Percentiles rank a stretch among this genome's conserved stretches.
These are phyloP conservation scores for Hibiscus tridactylites DNA, from an alignment of 345 rosid genomes.

Conservation along the genomic window DNA sequence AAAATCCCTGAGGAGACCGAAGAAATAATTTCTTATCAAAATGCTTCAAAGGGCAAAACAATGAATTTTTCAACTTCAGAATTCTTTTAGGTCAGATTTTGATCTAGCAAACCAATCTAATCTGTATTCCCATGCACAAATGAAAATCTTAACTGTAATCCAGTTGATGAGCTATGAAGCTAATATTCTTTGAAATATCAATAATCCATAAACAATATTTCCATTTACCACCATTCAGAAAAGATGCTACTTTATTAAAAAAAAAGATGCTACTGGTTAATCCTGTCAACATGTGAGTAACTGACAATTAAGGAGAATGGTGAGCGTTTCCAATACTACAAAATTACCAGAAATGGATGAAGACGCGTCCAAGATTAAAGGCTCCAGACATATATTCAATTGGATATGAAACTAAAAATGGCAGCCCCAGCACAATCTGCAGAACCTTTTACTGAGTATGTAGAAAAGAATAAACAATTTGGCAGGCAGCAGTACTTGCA, in stretches of 20 bases:
- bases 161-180: background rate
- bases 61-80: background rate
- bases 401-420: slow-evolving; percentile 65
- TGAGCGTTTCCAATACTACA: background rate
- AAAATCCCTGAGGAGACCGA: background rate
- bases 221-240: background rate
- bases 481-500: slow-evolving; percentile 21
- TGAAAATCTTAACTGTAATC: background rate
- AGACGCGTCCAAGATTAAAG: slow-evolving; percentile 92
- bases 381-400: slow-evolving; percentile 67
- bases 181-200: background rate
- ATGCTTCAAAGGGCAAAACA: background rate
- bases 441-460: slow-evolving; percentile 30
- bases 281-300: background rate
- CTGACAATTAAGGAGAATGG: background rate
- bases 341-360: slow-evolving; percentile 88
- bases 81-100: background rate
- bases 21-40: background rate
- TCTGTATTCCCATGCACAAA: background rate
- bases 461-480: slow-evolving; percentile 27
- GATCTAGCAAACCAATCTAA: background rate
- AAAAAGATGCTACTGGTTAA: background rate
- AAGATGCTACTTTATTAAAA: background rate
- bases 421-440: slow-evolving; percentile 89
- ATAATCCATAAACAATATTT: background rate